Evolutionary conservation across 164 flowering plant species (phyloP), one percentile per base, ranked within the genome.

Genomic region (Malania oleifera): DNA sequence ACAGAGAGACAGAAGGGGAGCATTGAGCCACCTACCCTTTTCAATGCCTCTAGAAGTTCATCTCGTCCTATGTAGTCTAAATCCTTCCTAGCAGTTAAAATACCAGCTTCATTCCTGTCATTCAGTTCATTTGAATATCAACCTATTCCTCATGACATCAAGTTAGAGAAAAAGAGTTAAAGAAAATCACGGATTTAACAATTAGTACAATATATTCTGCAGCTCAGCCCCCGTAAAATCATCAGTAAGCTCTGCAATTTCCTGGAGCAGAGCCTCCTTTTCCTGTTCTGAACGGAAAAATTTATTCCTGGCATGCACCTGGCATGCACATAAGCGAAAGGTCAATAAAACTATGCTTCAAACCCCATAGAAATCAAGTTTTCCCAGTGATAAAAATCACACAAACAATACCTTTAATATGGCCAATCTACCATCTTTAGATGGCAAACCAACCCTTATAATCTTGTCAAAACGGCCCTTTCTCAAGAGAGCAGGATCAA

Each of bases 381-480:
- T 22, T 46, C 27, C 7, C 24, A 23, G 43, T 37, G 28, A 43
- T 5, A 43, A 7, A 18, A 18, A 14, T 56, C 12, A 19, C 8
- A 54, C n/a, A 31, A 18, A 55, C 45, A 35, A 41, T 81, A 92
- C 97, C 98, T 75, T 74, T 53, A 93, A 73, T 69, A 93, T 93
- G 37, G 95, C 95, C 60, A 86, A 61, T 76, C 98, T 78, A 58
- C 98, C 98, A 74, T 86, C 97, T 67, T 77, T 87, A 24, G 96
- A 87, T 55, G 98, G 98, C 75, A 87, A 73, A 35, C 98, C 97
- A 75, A 93, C 98, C 69, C 98, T 80, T 35, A 90, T 76, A 53
- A 93, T 93, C 78, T 85, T 93, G 78, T 93, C 98, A 73, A 90
- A 93, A 59, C 98, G 91, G 19, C 98, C 98, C 73, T 93, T 93